Evolutionary conservation across 441 rosid genomes (phyloP).

Genomic region (Gossypium aridum): DNA sequence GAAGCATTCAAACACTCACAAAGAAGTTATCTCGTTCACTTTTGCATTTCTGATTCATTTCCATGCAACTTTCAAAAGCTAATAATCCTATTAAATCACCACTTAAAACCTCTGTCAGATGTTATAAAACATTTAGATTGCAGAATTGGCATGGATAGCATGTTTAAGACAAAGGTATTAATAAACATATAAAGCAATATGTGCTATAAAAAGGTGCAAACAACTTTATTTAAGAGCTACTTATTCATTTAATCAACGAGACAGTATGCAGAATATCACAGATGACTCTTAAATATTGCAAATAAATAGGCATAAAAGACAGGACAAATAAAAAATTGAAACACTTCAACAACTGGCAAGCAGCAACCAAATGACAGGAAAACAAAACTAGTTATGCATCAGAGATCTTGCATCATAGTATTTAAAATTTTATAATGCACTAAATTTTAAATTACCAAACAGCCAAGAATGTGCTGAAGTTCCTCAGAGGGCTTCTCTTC

Average conservation of each 20-base stretch:
- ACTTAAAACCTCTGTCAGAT: not conserved
- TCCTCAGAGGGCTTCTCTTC: constrained; percentile 77
- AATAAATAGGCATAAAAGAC: not conserved
- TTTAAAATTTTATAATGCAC: not conserved
- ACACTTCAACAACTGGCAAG: not conserved
- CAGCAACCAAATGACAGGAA: constrained; percentile 7
- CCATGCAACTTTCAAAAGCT: not conserved
- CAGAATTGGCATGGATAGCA: constrained; percentile 5
- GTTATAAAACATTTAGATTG: not conserved
- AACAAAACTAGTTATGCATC: not conserved
- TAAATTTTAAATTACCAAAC: constrained; percentile 57
- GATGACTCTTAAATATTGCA: not conserved
- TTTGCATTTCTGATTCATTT: not conserved
- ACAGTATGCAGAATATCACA: not conserved
- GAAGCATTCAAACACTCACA: not conserved
- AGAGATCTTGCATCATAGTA: not conserved
- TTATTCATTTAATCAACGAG: not conserved
- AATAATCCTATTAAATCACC: not conserved
- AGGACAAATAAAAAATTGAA: not conserved
- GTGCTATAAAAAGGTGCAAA: not conserved
- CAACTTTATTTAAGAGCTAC: not conserved
- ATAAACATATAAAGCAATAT: not conserved
- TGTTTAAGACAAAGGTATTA: not conserved
- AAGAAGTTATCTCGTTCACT: not conserved
- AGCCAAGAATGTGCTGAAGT: constrained; percentile 73